A percentile compares a stretch with the other conserved stretches of the same genome.
These are phyloP conservation scores for Nicotiana knightiana DNA, from an alignment of 257 asterid species.

Conservation along the genomic window DNA sequence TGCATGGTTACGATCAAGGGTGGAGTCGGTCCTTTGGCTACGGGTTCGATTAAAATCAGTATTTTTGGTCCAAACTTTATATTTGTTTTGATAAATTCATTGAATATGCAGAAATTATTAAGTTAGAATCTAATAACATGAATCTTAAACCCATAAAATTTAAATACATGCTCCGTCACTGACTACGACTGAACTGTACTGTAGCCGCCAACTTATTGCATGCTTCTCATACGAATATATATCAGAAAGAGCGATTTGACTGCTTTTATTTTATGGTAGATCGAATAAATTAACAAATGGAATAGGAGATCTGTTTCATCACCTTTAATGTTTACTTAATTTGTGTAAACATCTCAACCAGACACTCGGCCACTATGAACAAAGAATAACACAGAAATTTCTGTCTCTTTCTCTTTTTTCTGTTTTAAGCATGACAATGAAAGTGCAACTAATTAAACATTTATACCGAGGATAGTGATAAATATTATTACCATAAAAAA, in stretches of 20 bases:
- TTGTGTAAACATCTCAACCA: neutral
- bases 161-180: too few relatives aligned
- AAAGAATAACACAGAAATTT: neutral
- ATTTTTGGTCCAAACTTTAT: too few relatives aligned
- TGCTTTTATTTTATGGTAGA: neutral
- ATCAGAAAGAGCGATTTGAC: neutral
- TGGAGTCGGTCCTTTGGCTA: too few relatives aligned
- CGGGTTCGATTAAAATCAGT: accelerated
- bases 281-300: neutral
- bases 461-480: neutral
- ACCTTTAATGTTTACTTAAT: neutral
- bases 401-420: neutral
- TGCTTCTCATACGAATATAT: neutral
- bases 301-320: neutral
- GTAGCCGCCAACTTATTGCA: neutral
- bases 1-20: neutral
- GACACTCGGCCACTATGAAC: neutral
- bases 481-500: neutral
- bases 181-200: neutral
- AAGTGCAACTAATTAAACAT: neutral
- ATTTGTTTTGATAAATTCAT: too few relatives aligned
- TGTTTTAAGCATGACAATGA: neutral
- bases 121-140: too few relatives aligned
- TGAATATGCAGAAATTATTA: too few relatives aligned
- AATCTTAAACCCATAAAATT: too few relatives aligned